Base-by-base conservation (phyloP, 2,329 filamentous ascomycete species). In the Botryosphaeria agaves region DNA sequence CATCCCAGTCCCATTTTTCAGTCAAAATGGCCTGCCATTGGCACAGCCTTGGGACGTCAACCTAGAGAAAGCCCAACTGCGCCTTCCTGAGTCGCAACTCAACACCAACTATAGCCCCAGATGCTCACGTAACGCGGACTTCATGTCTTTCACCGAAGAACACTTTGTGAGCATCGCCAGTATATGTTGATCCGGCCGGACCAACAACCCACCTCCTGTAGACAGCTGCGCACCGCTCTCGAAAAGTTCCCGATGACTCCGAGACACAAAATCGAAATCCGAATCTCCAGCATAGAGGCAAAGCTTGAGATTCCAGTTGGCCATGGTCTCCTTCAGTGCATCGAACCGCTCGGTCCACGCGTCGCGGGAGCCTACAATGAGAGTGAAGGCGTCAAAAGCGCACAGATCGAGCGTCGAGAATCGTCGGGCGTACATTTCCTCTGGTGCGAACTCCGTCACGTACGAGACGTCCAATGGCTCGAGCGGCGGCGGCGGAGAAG, bases 101-200 rank as follows among this genome's bases (percentile, higher is more conserved):
- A n/a, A 12, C 21, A 9, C 12, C 21, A 11, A 23, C 21, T 23
- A 23, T 12, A 23, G 12, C 21, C 21, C 21, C 21, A 23, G 21
- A 23, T 23, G 21, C 7, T 12, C 9, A 12, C 21, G 3, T 12
- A 23, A 23, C 21, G 21, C 21, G 12, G 12, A 9, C 21, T 23
- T 4, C 21, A 23, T 9, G 12, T 23, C 21, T 12, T 23, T 14
- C n/a, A 28, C 26, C 9, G 26, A 28, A 28, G 16, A 9, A 28
- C 26, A 12, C 8, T n/a, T 17, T 16, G 17, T 31, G 5, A 33
- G 26, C 11, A 19, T 17, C 21, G 11, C 39, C 35, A 47, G 40
- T 31, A 56, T 46, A 32, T 57, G 52, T 31, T 57, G 53, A 34
- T 58, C 54, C 3, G 54, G 54, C n/a, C 53, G 40, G 8, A 57